Evolutionary conservation across 768 basidiomycete genomes (phyloP), one percentile per base, ranked within the genome.

Genomic region (Mycena polygramma): DNA sequence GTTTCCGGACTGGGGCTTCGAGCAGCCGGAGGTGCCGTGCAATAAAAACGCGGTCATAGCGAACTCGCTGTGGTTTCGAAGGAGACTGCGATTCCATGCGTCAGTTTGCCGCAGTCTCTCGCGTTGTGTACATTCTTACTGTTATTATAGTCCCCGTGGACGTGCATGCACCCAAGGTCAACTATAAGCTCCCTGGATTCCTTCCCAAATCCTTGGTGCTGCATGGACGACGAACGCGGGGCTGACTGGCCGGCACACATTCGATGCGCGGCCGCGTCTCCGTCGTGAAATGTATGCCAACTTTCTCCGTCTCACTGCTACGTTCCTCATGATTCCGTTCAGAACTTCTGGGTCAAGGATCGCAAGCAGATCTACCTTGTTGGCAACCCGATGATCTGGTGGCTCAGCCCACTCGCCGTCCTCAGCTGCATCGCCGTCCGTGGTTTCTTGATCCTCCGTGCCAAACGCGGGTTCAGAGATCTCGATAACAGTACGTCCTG

Each of bases 321-420:
- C n/a, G 19, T 39, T 65, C 39, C 68, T 72, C 22, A 70, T 75
- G 11, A 35, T 41, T 36, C 22, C 35, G 37, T 37, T 46, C 73
- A 96, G 96, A 98, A 97, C 81, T 99, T 98, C 83, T 99, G 98
- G 98, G 95, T 98, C 52, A 96, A 96, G 81, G 94, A 99, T 70
- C 93, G 98, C 77, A 89, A 89, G 52, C 98, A 99, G 76, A 93
- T 99, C 69, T 99, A 99, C 79, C 88, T 99, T 51, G 86, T 98
- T 94, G 98, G 98, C 2, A 99, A 99, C 78, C 95, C 97, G 0
- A 84, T 97, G 71, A 87, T 97, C 30, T 99, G 98, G 98, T 98
- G 92, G 87, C 80, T 91, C 48, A 92, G 94, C 75, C 4, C 89
- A 0, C 77, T 91, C 4, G 87, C 94, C 4, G 89, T 99, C 20